Evolutionary conservation across 106 monocot species (phyloP), one percentile per base, ranked within the genome.

Genomic region (Phalaenopsis aphrodite): DNA sequence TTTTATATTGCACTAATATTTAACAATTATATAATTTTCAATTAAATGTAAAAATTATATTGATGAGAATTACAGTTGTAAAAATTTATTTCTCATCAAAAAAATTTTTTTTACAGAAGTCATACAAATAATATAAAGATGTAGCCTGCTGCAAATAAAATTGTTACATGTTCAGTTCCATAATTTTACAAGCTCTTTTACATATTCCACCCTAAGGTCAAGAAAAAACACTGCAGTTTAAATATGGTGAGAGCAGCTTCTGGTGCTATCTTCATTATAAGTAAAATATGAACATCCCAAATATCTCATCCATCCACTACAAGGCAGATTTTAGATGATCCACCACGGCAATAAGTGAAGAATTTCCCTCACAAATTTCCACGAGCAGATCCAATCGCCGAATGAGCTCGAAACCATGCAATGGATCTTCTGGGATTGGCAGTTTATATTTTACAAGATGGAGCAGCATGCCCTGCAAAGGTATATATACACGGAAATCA

Each of bases 311-410:
- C 65, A 68, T 79, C 14, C 55, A 6, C 77, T 79, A 80, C 16
- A 76, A 37, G 41, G n/a, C 75, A 80, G 83, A 72, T 47, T 83
- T 86, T 45, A 99, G 81, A 61, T 86, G 94, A 37, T 87, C 83
- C 0, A 99, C 73, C 42, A 84, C 83, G n/a, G 79, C 64, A 9
- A 99, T 48, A 84, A 98, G 92, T 73, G 88, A 84, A 21, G 89
- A 88, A 84, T 87, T 94, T 55, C 89, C 91, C 79, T 94, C 92
- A 75, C 94, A 94, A 75, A 92, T 88, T 79, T 85, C 86, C 42
- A 80, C 87, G 77, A 99, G 55, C 16, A 93, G 78, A 37, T 81
- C 87, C 75, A 93, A 82, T 82, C 89, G 87, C 67, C 83, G 84
- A 21, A 17, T 23, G 30, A 74, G 58, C 85, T 93, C 98, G 41